Conservation (phyloP, 2,329 filamentous ascomycete genomes). For the Fusarium equiseti region DNA sequence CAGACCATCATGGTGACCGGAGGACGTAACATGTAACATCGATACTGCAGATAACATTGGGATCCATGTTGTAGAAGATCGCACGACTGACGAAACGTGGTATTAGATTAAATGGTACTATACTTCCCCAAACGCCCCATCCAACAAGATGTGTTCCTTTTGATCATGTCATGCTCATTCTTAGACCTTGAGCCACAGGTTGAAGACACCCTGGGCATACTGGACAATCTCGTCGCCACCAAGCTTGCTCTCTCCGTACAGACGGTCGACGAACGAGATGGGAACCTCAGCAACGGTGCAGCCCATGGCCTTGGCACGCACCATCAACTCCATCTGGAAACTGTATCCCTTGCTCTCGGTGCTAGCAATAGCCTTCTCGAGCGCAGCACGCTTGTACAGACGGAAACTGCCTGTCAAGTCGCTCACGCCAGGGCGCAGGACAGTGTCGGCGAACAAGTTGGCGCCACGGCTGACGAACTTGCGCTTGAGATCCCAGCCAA, state of each 20-base stretch:
- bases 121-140: constrained; percentile 50
- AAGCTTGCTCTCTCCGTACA: constrained; percentile 96
- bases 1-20: constrained; percentile 91
- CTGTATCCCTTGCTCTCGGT: constrained; percentile 98
- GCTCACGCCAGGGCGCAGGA: constrained; percentile 91
- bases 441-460: constrained; percentile 95
- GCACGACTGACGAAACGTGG: constrained; percentile 44
- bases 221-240: constrained; percentile 96
- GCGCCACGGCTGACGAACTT: constrained; percentile 88
- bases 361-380: constrained; percentile 89
- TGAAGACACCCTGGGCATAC: constrained; percentile 88
- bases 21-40: constrained; percentile 69
- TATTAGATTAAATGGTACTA: constrained; percentile 51
- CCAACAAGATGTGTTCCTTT: constrained; percentile 43
- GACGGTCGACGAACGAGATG: constrained; percentile 93
- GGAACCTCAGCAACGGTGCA: constrained; percentile 95
- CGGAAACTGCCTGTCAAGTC: constrained; percentile 96
- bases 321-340: constrained; percentile 99
- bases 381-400: constrained; percentile 89
- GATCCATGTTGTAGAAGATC: neutral
- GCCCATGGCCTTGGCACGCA: constrained; percentile 95
- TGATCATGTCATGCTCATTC: constrained; percentile 33
- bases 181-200: constrained; percentile 81
- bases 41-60: neutral
- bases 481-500: constrained; percentile 94